Percentiles rank a stretch among this genome's conserved stretches.
Evolutionary conservation across 257 asterid genomes (phyloP).

Genomic region (Mitragyna speciosa): DNA sequence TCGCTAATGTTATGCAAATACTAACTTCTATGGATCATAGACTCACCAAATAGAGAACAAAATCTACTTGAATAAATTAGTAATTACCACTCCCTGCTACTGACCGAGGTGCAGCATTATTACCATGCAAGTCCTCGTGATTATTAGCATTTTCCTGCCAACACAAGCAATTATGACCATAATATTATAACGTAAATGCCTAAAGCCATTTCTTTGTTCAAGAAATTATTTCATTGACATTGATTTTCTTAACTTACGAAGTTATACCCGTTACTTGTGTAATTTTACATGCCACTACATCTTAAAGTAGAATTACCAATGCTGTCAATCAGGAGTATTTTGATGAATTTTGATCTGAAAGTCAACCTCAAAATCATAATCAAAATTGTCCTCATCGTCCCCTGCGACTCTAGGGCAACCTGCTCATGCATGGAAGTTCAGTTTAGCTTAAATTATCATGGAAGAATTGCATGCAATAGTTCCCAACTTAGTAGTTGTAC

Average conservation of each 20-base stretch:
- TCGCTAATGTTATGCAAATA: too few relatives aligned
- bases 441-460: too few relatives aligned
- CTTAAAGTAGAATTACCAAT: slow-evolving; percentile 31
- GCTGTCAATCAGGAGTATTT: slow-evolving; percentile 20
- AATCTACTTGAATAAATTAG: not conserved
- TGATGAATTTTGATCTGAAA: slow-evolving; percentile 46
- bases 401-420: slow-evolving; percentile 69
- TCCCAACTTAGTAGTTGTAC: too few relatives aligned
- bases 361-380: slow-evolving; percentile 67
- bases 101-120: slow-evolving; percentile 41
- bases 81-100: slow-evolving; percentile 62
- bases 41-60: too few relatives aligned
- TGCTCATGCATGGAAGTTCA: not conserved
- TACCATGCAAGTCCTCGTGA: slow-evolving; percentile 37
- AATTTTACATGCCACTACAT: too few relatives aligned
- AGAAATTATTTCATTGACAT: not conserved
- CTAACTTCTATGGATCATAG: too few relatives aligned
- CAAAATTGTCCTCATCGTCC: slow-evolving; percentile 56
- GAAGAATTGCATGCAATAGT: too few relatives aligned
- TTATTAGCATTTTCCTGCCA: slow-evolving; percentile 56
- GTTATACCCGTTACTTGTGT: too few relatives aligned
- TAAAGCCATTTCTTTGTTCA: not conserved
- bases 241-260: too few relatives aligned
- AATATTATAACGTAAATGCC: not conserved
- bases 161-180: not conserved